Evolutionary conservation across 164 flowering plant genomes (phyloP).

Genomic region (Magnolia changhungtana): DNA sequence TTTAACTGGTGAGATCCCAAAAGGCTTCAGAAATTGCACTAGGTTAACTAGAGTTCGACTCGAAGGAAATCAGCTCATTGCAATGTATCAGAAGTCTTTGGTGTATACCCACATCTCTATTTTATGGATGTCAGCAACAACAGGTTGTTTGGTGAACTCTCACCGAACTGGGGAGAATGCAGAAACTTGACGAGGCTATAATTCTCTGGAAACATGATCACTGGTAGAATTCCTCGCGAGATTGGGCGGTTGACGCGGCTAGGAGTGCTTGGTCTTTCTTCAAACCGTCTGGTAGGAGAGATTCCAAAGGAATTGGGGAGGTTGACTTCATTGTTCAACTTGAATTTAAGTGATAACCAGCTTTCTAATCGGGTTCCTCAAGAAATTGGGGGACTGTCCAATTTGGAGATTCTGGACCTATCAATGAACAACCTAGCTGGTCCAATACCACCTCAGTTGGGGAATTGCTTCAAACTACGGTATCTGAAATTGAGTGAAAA

Average conservation of each 20-base stretch:
- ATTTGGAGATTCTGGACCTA: slow-evolving; percentile 1
- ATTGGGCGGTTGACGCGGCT: slow-evolving; percentile 5
- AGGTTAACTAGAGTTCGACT: slow-evolving; percentile 28
- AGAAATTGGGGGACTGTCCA: background rate
- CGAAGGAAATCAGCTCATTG: slow-evolving; percentile 44
- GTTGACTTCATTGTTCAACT: background rate
- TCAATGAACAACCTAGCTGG: background rate
- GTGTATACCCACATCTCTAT: slow-evolving; percentile 22
- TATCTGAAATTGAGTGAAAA: slow-evolving; percentile 2
- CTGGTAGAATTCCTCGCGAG: slow-evolving; percentile 25
- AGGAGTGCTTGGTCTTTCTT: slow-evolving; percentile 8
- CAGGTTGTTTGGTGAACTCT: slow-evolving; percentile 27
- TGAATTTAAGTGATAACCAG: slow-evolving; percentile 7
- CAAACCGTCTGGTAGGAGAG: slow-evolving; percentile 12
- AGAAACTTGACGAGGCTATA: slow-evolving; percentile 9
- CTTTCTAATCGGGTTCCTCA: background rate
- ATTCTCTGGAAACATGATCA: slow-evolving; percentile 5
- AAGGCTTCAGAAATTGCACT: slow-evolving; percentile 1
- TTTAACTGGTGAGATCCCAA: background rate
- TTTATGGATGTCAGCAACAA: slow-evolving; percentile 25
- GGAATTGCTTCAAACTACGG: background rate
- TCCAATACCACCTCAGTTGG: background rate
- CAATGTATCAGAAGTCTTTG: slow-evolving; percentile 35
- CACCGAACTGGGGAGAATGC: slow-evolving; percentile 34
- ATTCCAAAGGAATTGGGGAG: slow-evolving; percentile 9